Percentiles rank a stretch among this genome's conserved stretches.
Evolutionary conservation across 1,139 yeast genomes (phyloP).

Genomic region (Eremothecium sinecaudum): DNA sequence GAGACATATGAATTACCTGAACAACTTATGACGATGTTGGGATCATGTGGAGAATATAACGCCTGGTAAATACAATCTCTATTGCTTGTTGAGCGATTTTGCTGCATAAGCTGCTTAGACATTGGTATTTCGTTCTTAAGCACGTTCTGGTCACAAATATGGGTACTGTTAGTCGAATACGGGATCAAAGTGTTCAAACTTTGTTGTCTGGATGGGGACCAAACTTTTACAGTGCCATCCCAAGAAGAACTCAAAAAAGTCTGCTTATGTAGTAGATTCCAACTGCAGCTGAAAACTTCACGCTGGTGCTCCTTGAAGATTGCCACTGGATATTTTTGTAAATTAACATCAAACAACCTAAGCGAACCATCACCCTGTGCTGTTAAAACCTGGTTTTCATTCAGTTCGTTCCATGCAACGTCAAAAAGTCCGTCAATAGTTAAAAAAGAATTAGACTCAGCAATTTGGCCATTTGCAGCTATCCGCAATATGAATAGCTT

Average conservation of each 20-base stretch:
- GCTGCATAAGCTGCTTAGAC: slow-evolving; percentile 16
- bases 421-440: slow-evolving; percentile 93
- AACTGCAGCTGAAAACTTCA: slow-evolving; percentile 80
- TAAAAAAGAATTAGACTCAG: slow-evolving; percentile 54
- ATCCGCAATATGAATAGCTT: slow-evolving; percentile 62
- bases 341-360: slow-evolving; percentile 66
- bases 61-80: slow-evolving; percentile 68
- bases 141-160: slow-evolving; percentile 9
- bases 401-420: slow-evolving; percentile 80
- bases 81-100: slow-evolving; percentile 17
- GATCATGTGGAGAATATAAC: slow-evolving; percentile 76
- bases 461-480: slow-evolving; percentile 52
- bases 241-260: slow-evolving; percentile 73
- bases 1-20: slow-evolving; percentile 74
- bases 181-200: slow-evolving; percentile 53
- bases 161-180: slow-evolving; percentile 21
- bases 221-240: slow-evolving; percentile 81
- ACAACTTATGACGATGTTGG: slow-evolving; percentile 60
- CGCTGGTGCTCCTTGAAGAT: slow-evolving; percentile 69
- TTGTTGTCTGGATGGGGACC: slow-evolving; percentile 52
- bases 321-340: slow-evolving; percentile 62
- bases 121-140: slow-evolving; percentile 15
- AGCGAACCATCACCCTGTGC: slow-evolving; percentile 90
- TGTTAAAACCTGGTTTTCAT: slow-evolving; percentile 74
- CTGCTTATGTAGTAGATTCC: slow-evolving; percentile 75